phyloP scores from a whole-genome alignment of 2,329 filamentous ascomycete species.

The Pseudogymnoascus sp. region DNA sequence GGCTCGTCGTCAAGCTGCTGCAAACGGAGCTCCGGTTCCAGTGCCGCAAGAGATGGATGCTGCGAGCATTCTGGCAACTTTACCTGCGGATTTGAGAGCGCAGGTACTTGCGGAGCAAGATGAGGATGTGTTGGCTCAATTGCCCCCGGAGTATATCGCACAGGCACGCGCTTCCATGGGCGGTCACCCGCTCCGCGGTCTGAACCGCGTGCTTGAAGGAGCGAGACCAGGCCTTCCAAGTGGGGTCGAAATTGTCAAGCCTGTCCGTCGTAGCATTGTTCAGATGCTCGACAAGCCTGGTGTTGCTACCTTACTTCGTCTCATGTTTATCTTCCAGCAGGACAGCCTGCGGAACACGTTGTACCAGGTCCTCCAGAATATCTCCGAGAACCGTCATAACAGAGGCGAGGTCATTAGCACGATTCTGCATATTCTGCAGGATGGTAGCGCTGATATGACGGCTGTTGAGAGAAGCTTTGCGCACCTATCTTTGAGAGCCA shows the following conservation, averaged over 20 bases:
- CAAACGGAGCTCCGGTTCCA: slow-evolving; percentile 33
- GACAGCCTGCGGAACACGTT: slow-evolving; percentile 77
- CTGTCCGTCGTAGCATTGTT: slow-evolving; percentile 71
- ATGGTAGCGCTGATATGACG: slow-evolving; percentile 86
- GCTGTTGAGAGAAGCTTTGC: slow-evolving; percentile 94
- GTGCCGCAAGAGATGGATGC: slow-evolving; percentile 73
- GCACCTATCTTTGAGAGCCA: slow-evolving; percentile 84
- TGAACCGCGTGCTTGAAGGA: slow-evolving; percentile 30
- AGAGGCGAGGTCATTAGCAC: slow-evolving; percentile 89
- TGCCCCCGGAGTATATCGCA: slow-evolving; percentile 78
- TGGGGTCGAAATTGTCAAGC: slow-evolving; percentile 42
- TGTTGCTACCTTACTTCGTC: slow-evolving; percentile 88
- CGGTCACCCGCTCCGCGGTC: slow-evolving; percentile 27
- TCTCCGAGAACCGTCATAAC: slow-evolving; percentile 95
- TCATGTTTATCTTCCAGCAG: slow-evolving; percentile 96
- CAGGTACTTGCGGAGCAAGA: slow-evolving; percentile 88
- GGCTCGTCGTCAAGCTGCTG: slow-evolving; percentile 58
- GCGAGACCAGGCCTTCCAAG: slow-evolving; percentile 42
- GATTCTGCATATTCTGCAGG: slow-evolving; percentile 85
- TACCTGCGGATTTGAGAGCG: slow-evolving; percentile 76
- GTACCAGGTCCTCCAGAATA: slow-evolving; percentile 79
- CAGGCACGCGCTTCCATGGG: slow-evolving; percentile 60
- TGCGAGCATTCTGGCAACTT: slow-evolving; percentile 83
- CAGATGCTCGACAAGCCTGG: slow-evolving; percentile 97
- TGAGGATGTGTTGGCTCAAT: slow-evolving; percentile 72